Evolutionary conservation across 2,329 filamentous ascomycete genomes (phyloP).

Genomic region (Beauveria pseudobassiana): DNA sequence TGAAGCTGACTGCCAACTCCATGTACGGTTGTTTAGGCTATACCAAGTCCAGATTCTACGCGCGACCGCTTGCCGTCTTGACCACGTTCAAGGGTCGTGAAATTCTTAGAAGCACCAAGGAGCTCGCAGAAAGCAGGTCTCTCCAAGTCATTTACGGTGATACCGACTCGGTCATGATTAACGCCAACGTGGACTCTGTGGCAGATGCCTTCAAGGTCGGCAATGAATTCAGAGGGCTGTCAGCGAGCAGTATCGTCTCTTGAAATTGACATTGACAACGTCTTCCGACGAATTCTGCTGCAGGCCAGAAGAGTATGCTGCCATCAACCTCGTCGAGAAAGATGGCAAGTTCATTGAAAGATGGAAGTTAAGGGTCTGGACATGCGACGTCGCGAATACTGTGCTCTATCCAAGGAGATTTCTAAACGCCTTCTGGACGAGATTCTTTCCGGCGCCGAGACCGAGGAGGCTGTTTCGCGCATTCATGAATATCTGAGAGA

Average conservation of each 20-base stretch:
- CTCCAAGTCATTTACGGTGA: constrained; percentile 97
- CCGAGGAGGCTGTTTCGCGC: constrained; percentile 77
- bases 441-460: constrained; percentile 87
- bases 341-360: constrained; percentile 89
- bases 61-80: constrained; percentile 86
- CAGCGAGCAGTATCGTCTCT: constrained; percentile 83
- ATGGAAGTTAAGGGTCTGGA: constrained; percentile 97
- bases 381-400: constrained; percentile 97
- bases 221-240: constrained; percentile 91
- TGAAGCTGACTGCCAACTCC: constrained; percentile 97
- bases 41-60: constrained; percentile 94
- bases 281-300: constrained; percentile 86
- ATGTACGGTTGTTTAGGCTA: constrained; percentile 99
- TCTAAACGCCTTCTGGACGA: constrained; percentile 87
- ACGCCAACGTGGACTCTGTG: constrained; percentile 92
- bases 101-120: constrained; percentile 92
- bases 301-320: constrained; percentile 99
- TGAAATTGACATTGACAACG: constrained; percentile 97
- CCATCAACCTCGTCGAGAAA: constrained; percentile 84
- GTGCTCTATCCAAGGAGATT: constrained; percentile 88
- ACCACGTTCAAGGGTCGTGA: constrained; percentile 97
- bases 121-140: constrained; percentile 83
- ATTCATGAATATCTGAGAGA: constrained; percentile 91
- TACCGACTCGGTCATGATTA: constrained; percentile 99
- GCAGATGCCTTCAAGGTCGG: constrained; percentile 86